phyloP scores from a whole-genome alignment of 2,329 filamentous ascomycete species.

The Magnaporthiopsis rhizophila region DNA sequence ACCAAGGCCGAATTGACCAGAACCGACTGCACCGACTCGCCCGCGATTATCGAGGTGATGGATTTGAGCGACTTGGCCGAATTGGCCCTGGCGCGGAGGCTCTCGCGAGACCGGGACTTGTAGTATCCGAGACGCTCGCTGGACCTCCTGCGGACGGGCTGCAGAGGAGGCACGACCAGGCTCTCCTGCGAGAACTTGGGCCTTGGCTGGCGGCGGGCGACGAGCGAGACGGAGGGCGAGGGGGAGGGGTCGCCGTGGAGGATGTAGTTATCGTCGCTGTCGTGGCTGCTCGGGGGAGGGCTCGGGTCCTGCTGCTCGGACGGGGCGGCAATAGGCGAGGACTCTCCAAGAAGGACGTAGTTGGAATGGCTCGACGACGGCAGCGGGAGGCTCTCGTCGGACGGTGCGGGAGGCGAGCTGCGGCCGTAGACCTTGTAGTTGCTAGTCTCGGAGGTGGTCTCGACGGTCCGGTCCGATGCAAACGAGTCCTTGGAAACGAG shows the following conservation, averaged over 20 bases:
- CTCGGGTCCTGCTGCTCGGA: slow-evolving; percentile 25
- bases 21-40: slow-evolving; percentile 34
- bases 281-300: slow-evolving; percentile 25
- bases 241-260: slow-evolving; percentile 37
- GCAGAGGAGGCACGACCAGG: slow-evolving; percentile 47
- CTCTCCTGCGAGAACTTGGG: slow-evolving; percentile 54
- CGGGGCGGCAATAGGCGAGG: slow-evolving; percentile 37
- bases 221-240: slow-evolving; percentile 30
- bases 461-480: slow-evolving; percentile 29
- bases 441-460: slow-evolving; percentile 40
- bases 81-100: slow-evolving; percentile 34
- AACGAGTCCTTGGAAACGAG: slow-evolving; percentile 27
- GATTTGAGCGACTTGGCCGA: slow-evolving; percentile 37
- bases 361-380: slow-evolving; percentile 39
- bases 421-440: slow-evolving; percentile 48
- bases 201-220: slow-evolving; percentile 22
- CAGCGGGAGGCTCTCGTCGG: slow-evolving; percentile 31
- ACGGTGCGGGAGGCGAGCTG: slow-evolving; percentile 34
- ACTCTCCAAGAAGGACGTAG: slow-evolving; percentile 41
- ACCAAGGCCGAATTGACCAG: slow-evolving; percentile 32
- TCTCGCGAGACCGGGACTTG: slow-evolving; percentile 44
- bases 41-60: slow-evolving; percentile 44
- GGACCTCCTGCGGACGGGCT: slow-evolving; percentile 37
- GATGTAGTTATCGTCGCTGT: slow-evolving; percentile 44
- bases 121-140: slow-evolving; percentile 41